Evolutionary conservation across 441 rosid genomes (phyloP).

Genomic region (Cnidoscolus chayamansa): DNA sequence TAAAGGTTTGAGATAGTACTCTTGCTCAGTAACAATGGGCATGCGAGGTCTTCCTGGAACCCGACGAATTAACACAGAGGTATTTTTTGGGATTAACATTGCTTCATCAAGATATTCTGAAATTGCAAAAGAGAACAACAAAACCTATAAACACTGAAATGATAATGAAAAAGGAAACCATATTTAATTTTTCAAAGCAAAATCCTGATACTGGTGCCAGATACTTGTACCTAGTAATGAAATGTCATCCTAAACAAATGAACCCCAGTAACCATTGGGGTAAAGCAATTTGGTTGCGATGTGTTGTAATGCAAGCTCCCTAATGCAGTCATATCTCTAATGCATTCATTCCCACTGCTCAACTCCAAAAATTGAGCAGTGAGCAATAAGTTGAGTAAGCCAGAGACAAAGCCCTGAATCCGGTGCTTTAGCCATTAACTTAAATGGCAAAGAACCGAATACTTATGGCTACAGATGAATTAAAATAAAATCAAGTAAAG

Average conservation of each 20-base stretch:
- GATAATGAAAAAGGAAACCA: slow-evolving; percentile 21
- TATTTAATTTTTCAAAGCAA: slow-evolving; percentile 21
- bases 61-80: slow-evolving; percentile 93
- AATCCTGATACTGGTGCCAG: slow-evolving; percentile 3
- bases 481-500: background rate
- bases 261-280: slow-evolving; percentile 20
- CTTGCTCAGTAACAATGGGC: slow-evolving; percentile 85
- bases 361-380: background rate
- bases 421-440: slow-evolving; percentile 8
- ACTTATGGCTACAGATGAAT: background rate
- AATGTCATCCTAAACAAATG: slow-evolving; percentile 8
- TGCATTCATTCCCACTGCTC: background rate
- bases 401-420: slow-evolving; percentile 16
- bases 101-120: slow-evolving; percentile 99
- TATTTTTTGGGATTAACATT: slow-evolving; percentile 93
- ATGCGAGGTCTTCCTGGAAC: slow-evolving; percentile 98
- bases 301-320: background rate
- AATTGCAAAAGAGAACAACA: slow-evolving; percentile 58
- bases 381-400: slow-evolving; percentile 5
- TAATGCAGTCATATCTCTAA: background rate
- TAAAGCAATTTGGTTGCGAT: slow-evolving; percentile 3
- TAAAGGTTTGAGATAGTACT: slow-evolving; percentile 70
- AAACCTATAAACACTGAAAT: slow-evolving; percentile 43
- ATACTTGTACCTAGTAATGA: slow-evolving; percentile 9
- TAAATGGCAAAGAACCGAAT: slow-evolving; percentile 9